Conservation (phyloP, 805 yeast species). For the Candida montana region DNA sequence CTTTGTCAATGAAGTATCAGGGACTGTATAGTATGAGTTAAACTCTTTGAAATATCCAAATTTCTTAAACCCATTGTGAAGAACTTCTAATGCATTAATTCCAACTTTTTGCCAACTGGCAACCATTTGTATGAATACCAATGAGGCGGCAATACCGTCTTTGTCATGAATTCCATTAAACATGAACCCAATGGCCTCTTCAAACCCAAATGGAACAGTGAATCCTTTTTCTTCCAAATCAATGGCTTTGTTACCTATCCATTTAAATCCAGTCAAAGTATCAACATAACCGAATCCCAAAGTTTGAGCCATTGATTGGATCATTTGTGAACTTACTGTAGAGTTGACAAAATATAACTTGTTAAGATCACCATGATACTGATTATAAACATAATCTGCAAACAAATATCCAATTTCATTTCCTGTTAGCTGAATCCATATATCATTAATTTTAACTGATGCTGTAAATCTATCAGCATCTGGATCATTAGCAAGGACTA, state of each 20-base stretch:
- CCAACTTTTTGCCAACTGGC: conserved; percentile 40
- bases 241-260: conserved; percentile 91
- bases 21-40: conserved; percentile 78
- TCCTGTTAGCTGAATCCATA: conserved; percentile 82
- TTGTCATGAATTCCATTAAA: conserved; percentile 80
- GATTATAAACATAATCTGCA: conserved; percentile 51
- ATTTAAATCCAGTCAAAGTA: conserved; percentile 92
- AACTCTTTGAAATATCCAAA: conserved; percentile 82
- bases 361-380: conserved; percentile 22
- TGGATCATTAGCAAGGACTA: conserved; percentile 90
- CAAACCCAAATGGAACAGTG: conserved; percentile 82
- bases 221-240: conserved; percentile 60
- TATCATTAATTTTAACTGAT: conserved; percentile 48
- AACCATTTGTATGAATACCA: conserved; percentile 68
- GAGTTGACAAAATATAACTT: conserved; percentile 67
- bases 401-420: conserved; percentile 86
- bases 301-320: conserved; percentile 58
- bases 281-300: conserved; percentile 64
- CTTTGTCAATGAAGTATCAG: conserved; percentile 45
- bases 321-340: conserved; percentile 86
- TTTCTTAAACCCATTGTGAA: conserved; percentile 52
- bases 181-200: conserved; percentile 97
- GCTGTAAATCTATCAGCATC: conserved; percentile 93
- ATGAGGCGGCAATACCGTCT: conserved; percentile 84
- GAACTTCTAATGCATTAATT: conserved; percentile 39